Evolutionary conservation across 768 basidiomycete species (phyloP).

Genomic region (Kwoniella dendrophila): DNA sequence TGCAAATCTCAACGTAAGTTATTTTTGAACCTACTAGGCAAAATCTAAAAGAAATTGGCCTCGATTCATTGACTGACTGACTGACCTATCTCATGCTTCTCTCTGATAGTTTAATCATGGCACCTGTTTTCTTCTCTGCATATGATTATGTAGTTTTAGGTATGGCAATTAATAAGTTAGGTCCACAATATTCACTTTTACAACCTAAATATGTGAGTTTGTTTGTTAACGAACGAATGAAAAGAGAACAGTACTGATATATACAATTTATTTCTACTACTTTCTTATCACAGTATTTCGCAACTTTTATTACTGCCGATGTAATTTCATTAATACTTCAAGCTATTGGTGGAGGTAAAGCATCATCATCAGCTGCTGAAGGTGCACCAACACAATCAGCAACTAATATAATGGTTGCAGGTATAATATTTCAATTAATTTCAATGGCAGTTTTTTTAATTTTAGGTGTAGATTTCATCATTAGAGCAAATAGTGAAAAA

Average conservation of each 20-base stretch:
- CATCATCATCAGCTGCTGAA: slow-evolving; percentile 32
- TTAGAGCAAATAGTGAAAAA: slow-evolving; percentile 27
- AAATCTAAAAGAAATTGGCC: background rate
- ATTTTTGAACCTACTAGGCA: background rate
- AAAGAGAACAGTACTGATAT: background rate
- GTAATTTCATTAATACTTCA: slow-evolving; percentile 52
- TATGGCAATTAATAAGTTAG: slow-evolving; percentile 35
- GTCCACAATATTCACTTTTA: slow-evolving; percentile 33
- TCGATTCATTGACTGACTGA: background rate
- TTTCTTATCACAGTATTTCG: slow-evolving; percentile 39
- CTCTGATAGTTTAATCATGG: slow-evolving; percentile 40
- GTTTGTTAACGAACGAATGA: background rate
- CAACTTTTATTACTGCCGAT: slow-evolving; percentile 51
- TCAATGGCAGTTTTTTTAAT: slow-evolving; percentile 49
- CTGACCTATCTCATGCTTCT: slow-evolving; percentile 6
- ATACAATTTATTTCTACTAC: background rate
- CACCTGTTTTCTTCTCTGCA: slow-evolving; percentile 52
- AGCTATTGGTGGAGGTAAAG: slow-evolving; percentile 50
- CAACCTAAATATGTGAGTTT: slow-evolving; percentile 25
- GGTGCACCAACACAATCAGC: slow-evolving; percentile 39
- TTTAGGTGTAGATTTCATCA: slow-evolving; percentile 49
- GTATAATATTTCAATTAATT: slow-evolving; percentile 54
- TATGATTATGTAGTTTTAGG: slow-evolving; percentile 45
- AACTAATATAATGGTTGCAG: slow-evolving; percentile 56
- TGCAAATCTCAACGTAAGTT: slow-evolving; percentile 48